Conservation (phyloP, 2,329 filamentous ascomycete genomes). For the Emydomyces testavorans region DNA sequence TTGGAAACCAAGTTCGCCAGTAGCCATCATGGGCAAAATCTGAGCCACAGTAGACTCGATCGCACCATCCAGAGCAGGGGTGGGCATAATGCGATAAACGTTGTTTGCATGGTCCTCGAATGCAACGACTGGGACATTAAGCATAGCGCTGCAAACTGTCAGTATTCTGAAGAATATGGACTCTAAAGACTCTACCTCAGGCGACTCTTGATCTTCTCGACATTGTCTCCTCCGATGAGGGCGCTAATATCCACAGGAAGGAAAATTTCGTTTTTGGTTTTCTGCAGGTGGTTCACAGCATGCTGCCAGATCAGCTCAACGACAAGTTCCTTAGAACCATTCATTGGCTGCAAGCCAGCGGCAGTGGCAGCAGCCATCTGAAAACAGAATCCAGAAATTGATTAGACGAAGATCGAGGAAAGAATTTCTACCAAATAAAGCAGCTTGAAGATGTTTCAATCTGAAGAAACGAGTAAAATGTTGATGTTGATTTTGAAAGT, state of each 20-base stretch:
- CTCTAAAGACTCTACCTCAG: conserved; percentile 20
- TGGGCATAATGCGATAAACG: conserved; percentile 24
- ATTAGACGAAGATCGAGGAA: not conserved
- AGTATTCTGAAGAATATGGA: conserved; percentile 10
- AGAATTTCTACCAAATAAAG: not conserved
- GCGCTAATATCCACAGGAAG: conserved; percentile 24
- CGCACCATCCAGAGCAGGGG: conserved; percentile 20
- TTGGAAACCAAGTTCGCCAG: not conserved
- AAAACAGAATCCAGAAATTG: not conserved
- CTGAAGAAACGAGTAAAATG: too few relatives aligned
- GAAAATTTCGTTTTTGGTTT: conserved; percentile 26
- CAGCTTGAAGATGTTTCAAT: not conserved
- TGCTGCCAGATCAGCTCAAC: conserved; percentile 25
- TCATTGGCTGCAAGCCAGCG: conserved; percentile 6
- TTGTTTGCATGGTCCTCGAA: conserved; percentile 23
- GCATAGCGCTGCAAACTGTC: conserved; percentile 18
- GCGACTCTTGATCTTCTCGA: conserved; percentile 25
- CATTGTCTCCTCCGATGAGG: conserved; percentile 23
- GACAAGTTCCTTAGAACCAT: conserved; percentile 15
- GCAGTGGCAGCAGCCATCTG: conserved; percentile 16
- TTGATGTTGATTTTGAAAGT: not conserved
- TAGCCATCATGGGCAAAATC: conserved; percentile 14
- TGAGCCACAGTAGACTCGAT: conserved; percentile 20
- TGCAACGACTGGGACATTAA: conserved; percentile 21
- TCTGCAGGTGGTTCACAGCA: conserved; percentile 22